Evolutionary conservation across 2,329 filamentous ascomycete species (phyloP).

Genomic region (Tolypocladium ophioglossoides): DNA sequence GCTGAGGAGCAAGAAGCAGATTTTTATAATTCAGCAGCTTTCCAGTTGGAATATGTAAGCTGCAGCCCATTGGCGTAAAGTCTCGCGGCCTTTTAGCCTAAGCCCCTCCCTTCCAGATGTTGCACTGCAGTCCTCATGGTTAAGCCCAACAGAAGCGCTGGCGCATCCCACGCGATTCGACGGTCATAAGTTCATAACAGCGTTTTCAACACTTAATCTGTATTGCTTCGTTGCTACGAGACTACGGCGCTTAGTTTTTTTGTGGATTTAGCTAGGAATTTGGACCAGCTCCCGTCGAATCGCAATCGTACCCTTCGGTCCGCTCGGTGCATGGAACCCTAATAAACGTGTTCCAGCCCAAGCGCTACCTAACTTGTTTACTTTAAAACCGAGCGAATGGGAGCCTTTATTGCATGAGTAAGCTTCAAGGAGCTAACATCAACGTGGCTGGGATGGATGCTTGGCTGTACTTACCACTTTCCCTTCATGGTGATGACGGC

Average conservation of each 20-base stretch:
- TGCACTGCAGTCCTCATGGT: not conserved
- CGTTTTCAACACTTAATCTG: too few species aligned
- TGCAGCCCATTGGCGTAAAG: not conserved
- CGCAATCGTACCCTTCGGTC: too few species aligned
- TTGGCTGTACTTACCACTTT: conserved; percentile 55
- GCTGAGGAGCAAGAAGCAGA: not conserved
- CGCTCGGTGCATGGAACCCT: too few species aligned
- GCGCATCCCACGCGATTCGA: not conserved
- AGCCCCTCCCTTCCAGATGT: too few species aligned
- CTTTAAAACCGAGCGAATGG: not conserved
- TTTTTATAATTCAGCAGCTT: not conserved
- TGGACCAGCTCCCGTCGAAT: too few species aligned
- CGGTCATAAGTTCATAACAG: too few species aligned
- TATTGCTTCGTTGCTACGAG: too few species aligned
- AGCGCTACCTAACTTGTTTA: not conserved
- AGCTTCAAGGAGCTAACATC: not conserved
- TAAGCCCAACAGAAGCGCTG: not conserved
- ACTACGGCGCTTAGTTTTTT: too few species aligned
- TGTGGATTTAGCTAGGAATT: too few species aligned
- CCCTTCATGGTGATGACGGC: conserved; percentile 74
- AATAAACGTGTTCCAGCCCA: not conserved
- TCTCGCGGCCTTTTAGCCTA: too few species aligned
- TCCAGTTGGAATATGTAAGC: not conserved
- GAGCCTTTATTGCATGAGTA: not conserved
- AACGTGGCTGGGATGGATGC: not conserved